phyloP scores from a whole-genome alignment of 371 early-diverging fungal species.

The Syncephalastrum monosporum region DNA sequence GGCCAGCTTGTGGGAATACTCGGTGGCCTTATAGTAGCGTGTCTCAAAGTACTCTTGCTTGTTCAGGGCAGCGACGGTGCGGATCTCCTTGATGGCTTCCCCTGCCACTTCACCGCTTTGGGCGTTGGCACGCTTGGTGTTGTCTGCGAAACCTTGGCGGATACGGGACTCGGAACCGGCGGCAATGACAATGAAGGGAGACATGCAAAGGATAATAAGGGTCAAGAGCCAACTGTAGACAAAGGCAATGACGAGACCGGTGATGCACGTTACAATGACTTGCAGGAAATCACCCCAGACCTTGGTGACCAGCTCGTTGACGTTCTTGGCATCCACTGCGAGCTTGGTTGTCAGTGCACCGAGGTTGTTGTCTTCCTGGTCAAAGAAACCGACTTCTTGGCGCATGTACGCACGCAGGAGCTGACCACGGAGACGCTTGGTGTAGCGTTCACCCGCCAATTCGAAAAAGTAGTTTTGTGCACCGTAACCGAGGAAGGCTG shows the following conservation, averaged over 20 bases:
- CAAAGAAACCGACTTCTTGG: constrained; percentile 90
- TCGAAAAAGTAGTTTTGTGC: constrained; percentile 43
- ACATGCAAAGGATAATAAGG: constrained; percentile 44
- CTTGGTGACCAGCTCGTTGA: constrained; percentile 68
- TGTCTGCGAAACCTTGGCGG: constrained; percentile 45
- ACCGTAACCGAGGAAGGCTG: constrained; percentile 47
- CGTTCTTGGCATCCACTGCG: constrained; percentile 77
- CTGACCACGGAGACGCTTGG: constrained; percentile 56
- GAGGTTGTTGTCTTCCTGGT: constrained; percentile 76
- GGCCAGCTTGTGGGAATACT: constrained; percentile 62
- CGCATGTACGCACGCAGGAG: constrained; percentile 62
- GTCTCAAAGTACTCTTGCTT: constrained; percentile 66
- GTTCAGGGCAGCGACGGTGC: constrained; percentile 76
- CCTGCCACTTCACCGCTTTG: constrained; percentile 63
- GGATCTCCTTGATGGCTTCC: constrained; percentile 78
- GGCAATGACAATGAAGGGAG: constrained; percentile 43
- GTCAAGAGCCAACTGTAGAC: constrained; percentile 46
- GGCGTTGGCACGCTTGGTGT: constrained; percentile 60
- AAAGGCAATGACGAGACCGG: constrained; percentile 47
- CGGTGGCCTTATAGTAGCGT: constrained; percentile 52
- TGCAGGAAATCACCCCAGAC: constrained; percentile 63
- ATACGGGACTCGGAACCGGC: constrained; percentile 22
- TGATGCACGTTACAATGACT: constrained; percentile 45
- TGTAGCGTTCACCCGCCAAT: constrained; percentile 57
- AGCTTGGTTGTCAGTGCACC: constrained; percentile 85